A percentile compares a stretch with the other conserved stretches of the same genome.
Conservation (phyloP, 129 eudicot genomes). For the Lonicera japonica region DNA sequence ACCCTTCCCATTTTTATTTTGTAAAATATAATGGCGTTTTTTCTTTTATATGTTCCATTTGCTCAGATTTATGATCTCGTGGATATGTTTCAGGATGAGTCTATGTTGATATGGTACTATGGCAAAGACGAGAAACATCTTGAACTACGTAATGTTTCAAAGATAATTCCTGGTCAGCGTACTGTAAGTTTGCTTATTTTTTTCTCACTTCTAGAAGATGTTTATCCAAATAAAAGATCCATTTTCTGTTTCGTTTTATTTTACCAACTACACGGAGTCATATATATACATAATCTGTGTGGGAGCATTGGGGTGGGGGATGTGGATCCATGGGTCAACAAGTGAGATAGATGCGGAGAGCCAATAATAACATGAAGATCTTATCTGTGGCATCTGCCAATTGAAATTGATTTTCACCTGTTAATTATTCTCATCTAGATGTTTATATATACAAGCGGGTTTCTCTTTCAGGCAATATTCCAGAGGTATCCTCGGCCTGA, state of each 20-base stretch:
- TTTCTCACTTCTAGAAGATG: background rate
- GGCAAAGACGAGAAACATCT: constrained; percentile 90
- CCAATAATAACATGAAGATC: too few relatives aligned
- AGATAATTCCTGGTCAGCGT: constrained; percentile 94
- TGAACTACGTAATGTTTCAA: constrained; percentile 60
- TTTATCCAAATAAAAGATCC: background rate
- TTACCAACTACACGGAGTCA: background rate
- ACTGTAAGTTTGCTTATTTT: constrained; percentile 56
- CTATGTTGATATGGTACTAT: constrained; percentile 77
- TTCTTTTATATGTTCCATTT: background rate
- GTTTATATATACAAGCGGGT: background rate
- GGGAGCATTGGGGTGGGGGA: too few relatives aligned
- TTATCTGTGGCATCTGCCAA: too few relatives aligned
- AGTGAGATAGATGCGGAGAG: too few relatives aligned
- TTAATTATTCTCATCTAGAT: too few relatives aligned
- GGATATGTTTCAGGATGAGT: constrained; percentile 67
- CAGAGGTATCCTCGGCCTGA: constrained; percentile 98
- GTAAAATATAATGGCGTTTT: background rate
- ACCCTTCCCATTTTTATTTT: background rate
- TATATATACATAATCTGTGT: background rate
- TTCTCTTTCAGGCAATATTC: constrained; percentile 59
- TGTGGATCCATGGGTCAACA: too few relatives aligned
- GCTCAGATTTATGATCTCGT: constrained; percentile 8
- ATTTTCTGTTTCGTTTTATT: background rate
- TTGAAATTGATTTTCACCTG: background rate